Evolutionary conservation across 257 asterid species (phyloP).

Genomic region (Ilex aquifolium): DNA sequence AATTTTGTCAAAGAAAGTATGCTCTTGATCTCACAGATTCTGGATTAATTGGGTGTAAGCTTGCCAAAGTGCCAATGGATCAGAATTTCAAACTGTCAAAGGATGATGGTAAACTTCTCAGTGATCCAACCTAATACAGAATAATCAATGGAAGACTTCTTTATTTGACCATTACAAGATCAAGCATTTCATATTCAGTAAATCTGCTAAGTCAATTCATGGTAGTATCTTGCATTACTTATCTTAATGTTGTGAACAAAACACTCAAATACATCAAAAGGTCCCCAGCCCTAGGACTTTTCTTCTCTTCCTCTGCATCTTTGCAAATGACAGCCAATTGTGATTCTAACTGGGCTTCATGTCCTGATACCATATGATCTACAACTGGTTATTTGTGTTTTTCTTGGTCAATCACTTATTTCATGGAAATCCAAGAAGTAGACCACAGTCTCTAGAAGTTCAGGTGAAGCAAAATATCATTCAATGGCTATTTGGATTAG

Average conservation of each 20-base stretch:
- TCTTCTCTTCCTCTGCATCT: neutral
- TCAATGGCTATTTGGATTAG: neutral
- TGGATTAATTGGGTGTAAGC: neutral
- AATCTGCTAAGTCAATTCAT: neutral
- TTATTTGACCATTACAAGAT: no score
- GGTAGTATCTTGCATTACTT: no score
- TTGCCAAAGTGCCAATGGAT: neutral
- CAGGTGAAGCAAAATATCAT: neutral
- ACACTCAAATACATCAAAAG: no score
- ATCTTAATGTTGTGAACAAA: neutral
- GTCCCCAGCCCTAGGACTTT: no score
- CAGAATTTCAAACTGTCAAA: neutral
- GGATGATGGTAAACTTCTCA: neutral
- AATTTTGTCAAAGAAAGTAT: neutral
- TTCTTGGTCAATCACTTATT: neutral
- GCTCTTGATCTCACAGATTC: neutral
- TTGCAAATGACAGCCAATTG: neutral
- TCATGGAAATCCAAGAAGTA: neutral
- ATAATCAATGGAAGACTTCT: no score
- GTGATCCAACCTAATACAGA: neutral
- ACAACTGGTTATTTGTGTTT: neutral
- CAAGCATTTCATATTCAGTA: no score
- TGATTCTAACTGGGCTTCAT: neutral
- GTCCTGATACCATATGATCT: neutral
- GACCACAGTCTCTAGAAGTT: neutral